Evolutionary conservation across 2,329 filamentous ascomycete genomes (phyloP).

Genomic region (Cercospora janseana): DNA sequence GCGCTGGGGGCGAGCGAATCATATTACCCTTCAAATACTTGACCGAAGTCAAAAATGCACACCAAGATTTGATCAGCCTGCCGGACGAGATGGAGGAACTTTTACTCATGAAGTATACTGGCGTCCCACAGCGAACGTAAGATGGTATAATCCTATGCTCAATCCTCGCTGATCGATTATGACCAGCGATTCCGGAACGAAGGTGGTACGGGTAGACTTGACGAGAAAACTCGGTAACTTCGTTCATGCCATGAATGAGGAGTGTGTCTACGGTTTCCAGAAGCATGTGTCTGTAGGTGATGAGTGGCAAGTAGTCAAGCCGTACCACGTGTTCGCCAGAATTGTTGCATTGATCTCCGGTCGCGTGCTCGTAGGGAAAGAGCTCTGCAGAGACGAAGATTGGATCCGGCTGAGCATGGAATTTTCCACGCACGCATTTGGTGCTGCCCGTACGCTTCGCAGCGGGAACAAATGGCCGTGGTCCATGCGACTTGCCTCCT

Average conservation of each 20-base stretch:
- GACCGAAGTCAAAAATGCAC: constrained; percentile 18
- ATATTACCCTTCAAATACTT: constrained; percentile 17
- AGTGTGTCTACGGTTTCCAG: constrained; percentile 16
- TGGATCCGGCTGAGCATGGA: constrained; percentile 20
- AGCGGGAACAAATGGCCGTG: constrained; percentile 18
- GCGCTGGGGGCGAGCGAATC: constrained; percentile 18
- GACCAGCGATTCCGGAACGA: constrained; percentile 17
- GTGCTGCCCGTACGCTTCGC: constrained; percentile 15
- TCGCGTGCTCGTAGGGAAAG: constrained; percentile 17
- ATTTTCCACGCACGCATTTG: constrained; percentile 19
- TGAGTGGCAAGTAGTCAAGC: constrained; percentile 16
- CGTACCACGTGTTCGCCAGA: constrained; percentile 14
- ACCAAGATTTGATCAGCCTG: constrained; percentile 11
- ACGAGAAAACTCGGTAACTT: constrained; percentile 20
- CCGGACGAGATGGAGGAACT: constrained; percentile 21
- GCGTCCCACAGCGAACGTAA: constrained; percentile 18
- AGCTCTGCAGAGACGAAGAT: constrained; percentile 16
- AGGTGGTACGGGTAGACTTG: constrained; percentile 18
- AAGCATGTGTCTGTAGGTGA: constrained; percentile 12
- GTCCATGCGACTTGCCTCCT: constrained; percentile 15
- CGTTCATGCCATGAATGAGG: constrained; percentile 17
- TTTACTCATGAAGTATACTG: constrained; percentile 18
- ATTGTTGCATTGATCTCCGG: constrained; percentile 20
- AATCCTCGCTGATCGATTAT: neutral
- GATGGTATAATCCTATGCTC: neutral